Percentiles rank a stretch among this genome's conserved stretches.
Conservation (phyloP, 768 basidiomycete species). For the Podaxis carcinomalis region DNA sequence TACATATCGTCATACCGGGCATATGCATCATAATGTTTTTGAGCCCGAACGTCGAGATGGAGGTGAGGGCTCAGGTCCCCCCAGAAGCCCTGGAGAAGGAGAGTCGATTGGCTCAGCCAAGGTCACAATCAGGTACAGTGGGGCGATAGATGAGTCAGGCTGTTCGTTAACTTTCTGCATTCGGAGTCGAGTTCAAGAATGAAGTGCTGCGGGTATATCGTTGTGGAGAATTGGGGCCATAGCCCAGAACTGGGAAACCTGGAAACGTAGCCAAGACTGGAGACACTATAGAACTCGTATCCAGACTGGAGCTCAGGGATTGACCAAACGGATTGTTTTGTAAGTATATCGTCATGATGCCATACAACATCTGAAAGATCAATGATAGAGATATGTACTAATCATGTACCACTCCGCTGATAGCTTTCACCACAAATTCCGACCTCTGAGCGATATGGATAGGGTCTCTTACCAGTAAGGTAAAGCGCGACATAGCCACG, state of each 20-base stretch:
- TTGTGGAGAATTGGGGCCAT: background rate
- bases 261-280: background rate
- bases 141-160: background rate
- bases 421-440: background rate
- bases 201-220: background rate
- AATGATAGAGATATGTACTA: background rate
- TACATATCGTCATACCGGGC: conserved; percentile 1
- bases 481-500: background rate
- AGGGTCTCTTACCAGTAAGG: background rate
- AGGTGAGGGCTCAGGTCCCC: too few species aligned
- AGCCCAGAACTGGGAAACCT: too few species aligned
- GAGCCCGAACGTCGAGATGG: background rate
- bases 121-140: background rate
- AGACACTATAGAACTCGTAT: background rate
- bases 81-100: background rate
- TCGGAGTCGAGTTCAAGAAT: background rate
- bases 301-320: background rate
- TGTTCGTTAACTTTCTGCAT: background rate
- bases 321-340: background rate
- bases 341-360: background rate
- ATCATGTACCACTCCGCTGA: background rate
- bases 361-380: background rate
- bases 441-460: background rate
- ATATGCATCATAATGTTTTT: background rate
- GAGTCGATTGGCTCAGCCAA: background rate